Conservation (phyloP, 202 grass and related monocot genomes). For the Elaeis oleifera region DNA sequence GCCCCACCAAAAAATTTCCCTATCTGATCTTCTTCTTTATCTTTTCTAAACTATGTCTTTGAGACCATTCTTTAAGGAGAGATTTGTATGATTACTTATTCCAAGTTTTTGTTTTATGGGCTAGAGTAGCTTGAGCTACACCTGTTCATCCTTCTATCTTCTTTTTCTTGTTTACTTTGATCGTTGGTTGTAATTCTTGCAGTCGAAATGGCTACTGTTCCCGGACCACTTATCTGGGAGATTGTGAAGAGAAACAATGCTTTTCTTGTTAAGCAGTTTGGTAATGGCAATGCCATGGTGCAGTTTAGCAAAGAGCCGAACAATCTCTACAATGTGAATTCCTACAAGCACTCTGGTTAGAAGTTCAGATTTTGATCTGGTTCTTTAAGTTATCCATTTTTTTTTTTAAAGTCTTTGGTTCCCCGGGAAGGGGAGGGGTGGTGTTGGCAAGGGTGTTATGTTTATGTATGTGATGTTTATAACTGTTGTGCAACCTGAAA, state of each 20-base stretch:
- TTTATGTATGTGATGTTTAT: neutral
- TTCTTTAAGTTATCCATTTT: neutral
- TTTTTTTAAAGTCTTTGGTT: neutral
- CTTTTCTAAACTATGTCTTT: too few species aligned
- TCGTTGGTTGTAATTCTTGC: neutral
- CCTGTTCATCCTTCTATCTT: too few species aligned
- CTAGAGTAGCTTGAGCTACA: too few species aligned
- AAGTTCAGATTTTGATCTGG: neutral
- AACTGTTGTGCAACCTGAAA: neutral
- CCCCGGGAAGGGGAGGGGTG: neutral
- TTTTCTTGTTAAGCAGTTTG: constrained; percentile 87
- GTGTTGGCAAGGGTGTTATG: neutral
- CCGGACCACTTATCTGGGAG: constrained; percentile 83
- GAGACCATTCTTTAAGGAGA: too few species aligned
- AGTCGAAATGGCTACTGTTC: constrained; percentile 51
- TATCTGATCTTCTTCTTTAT: too few species aligned
- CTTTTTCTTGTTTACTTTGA: too few species aligned
- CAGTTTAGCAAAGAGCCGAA: constrained; percentile 97
- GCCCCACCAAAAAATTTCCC: too few species aligned
- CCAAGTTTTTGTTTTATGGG: too few species aligned
- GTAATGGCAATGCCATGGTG: constrained; percentile 78
- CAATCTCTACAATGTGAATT: constrained; percentile 86
- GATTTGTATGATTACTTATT: too few species aligned
- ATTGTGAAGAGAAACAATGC: constrained; percentile 88
- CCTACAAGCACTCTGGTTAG: constrained; percentile 87